Evolutionary conservation across 2,329 filamentous ascomycete species (phyloP).

Genomic region (Lithohypha guttulata): DNA sequence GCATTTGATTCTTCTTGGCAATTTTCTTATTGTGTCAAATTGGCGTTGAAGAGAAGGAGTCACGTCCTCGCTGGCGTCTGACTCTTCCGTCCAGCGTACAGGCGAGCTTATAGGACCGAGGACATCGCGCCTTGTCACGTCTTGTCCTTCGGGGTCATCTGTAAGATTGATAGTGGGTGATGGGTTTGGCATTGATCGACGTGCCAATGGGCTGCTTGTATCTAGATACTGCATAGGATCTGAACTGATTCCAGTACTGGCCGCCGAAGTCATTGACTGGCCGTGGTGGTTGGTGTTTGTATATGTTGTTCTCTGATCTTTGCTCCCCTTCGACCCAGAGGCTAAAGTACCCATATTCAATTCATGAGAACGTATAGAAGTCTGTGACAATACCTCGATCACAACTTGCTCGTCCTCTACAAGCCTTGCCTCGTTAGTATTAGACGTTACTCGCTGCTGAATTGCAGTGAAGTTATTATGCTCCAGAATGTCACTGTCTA

Average conservation of each 20-base stretch:
- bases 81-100: neutral
- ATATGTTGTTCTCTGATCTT: no score
- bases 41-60: neutral
- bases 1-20: constrained; percentile 5
- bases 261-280: neutral
- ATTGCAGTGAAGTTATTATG: neutral
- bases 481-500: no score
- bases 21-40: neutral
- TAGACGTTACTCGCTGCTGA: no score
- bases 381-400: no score
- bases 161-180: constrained; percentile 1
- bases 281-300: no score
- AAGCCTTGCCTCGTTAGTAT: no score
- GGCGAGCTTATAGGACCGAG: constrained; percentile 8
- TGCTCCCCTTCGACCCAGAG: no score
- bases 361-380: no score
- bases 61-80: neutral
- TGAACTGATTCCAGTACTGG: constrained; percentile 4
- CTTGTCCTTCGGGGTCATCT: neutral
- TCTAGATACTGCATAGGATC: neutral
- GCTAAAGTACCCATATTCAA: no score
- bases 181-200: neutral
- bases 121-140: constrained; percentile 4
- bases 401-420: no score
- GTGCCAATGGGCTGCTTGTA: constrained; percentile 5